phyloP scores from a whole-genome alignment of 192 early-diverging fungal genomes.

The Rhizoclosmatium sp. region DNA sequence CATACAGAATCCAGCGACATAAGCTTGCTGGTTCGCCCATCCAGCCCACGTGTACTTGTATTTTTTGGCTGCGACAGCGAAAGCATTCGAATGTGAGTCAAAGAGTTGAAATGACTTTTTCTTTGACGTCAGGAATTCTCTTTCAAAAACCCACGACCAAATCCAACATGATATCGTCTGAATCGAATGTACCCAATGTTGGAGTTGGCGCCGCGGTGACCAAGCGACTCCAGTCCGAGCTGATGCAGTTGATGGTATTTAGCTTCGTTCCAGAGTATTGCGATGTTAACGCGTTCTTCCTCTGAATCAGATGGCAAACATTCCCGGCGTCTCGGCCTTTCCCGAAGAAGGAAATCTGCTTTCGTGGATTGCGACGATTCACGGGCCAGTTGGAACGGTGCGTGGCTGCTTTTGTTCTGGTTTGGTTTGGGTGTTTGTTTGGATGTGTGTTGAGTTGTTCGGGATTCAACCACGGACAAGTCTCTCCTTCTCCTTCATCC shows the following conservation, averaged over 20 bases:
- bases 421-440: too few relatives aligned
- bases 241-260: conserved; percentile 45
- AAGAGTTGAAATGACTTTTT: neutral
- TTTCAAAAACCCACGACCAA: neutral
- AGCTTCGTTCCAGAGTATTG: neutral
- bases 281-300: too few relatives aligned
- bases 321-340: conserved; percentile 71
- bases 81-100: neutral
- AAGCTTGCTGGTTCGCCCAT: conserved; percentile 39
- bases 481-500: too few relatives aligned
- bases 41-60: conserved; percentile 40
- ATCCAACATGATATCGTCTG: conserved; percentile 10
- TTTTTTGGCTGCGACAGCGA: neutral
- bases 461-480: too few relatives aligned
- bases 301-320: conserved; percentile 59
- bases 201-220: conserved; percentile 22
- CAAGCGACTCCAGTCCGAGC: conserved; percentile 43
- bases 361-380: conserved; percentile 60
- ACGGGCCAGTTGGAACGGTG: conserved; percentile 52
- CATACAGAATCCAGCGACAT: conserved; percentile 43
- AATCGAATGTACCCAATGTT: neutral
- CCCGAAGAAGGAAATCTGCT: conserved; percentile 68
- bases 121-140: neutral
- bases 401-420: neutral
- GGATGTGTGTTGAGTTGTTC: too few relatives aligned